Conservation (phyloP, 257 asterid species). For the Jasminum sambac region DNA sequence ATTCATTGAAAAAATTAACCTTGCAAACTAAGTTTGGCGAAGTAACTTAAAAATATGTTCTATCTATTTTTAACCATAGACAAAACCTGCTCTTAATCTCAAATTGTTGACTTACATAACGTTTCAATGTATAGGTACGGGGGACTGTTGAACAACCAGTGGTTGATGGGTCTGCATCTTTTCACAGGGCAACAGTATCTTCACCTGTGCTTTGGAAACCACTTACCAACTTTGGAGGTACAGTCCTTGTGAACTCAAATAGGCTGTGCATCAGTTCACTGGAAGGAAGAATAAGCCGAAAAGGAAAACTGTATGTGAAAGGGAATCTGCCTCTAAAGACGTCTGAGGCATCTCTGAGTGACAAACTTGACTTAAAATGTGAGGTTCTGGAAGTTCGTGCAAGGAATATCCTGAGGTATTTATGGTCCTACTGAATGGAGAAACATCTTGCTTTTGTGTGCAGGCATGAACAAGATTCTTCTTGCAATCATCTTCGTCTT, state of each 20-base stretch:
- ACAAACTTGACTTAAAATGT: constrained; percentile 91
- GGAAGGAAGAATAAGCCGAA: constrained; percentile 97
- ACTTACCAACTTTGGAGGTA: constrained; percentile 87
- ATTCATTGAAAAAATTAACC: neutral
- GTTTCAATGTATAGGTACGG: constrained; percentile 59
- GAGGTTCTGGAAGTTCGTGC: constrained; percentile 97
- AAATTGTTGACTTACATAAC: constrained; percentile 19
- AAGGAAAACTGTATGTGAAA: constrained; percentile 82
- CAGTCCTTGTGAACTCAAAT: constrained; percentile 86
- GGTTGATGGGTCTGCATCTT: constrained; percentile 95
- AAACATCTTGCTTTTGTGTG: constrained; percentile 17
- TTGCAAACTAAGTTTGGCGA: neutral
- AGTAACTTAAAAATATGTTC: neutral
- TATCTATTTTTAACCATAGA: neutral
- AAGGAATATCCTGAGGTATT: constrained; percentile 83
- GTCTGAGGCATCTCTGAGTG: constrained; percentile 68
- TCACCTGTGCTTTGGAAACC: constrained; percentile 96
- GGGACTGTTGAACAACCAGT: constrained; percentile 98
- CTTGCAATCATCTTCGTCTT: constrained; percentile 15
- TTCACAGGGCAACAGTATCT: constrained; percentile 91
- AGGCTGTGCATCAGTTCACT: constrained; percentile 76
- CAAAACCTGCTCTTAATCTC: neutral
- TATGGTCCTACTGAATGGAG: constrained; percentile 10
- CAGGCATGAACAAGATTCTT: neutral
- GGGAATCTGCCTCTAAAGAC: constrained; percentile 84